Evolutionary conservation across 768 basidiomycete species (phyloP), one percentile per base, ranked within the genome.

Genomic region (Cytidiella melzeri): DNA sequence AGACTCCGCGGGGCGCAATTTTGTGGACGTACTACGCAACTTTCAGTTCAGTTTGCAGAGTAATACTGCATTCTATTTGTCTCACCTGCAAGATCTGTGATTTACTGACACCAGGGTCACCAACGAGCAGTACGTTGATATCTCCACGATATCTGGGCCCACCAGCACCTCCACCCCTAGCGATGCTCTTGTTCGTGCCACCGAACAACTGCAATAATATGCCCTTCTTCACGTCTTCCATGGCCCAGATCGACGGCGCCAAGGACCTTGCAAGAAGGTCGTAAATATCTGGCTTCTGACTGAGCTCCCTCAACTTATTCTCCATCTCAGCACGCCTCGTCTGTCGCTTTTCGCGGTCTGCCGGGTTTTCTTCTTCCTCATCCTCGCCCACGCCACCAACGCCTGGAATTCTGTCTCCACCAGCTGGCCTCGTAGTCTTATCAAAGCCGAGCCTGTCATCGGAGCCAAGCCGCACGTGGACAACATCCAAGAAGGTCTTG

Each of bases 191-290:
- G 67, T 97, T 98, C 28, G 96, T 97, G 0, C 96, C 96, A 3
- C 96, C 96, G 67, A 99, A 98, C 21, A 99, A 68, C 66, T 98
- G 95, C 26, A 99, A 70, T 51, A 99, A 64, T 46, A 98, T 96
- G 0, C 96, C 96, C 72, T 98, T 97, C 73, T 99, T 99, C 51
- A 98, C 92, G 62, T 99, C 96, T 21, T 98, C 94, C 89, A 98
- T 87, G 65, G 92, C 89, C 84, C 91, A 98, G 56, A 99, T 96
- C 27, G 84, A 88, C 13, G 96, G 96, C 1, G 94, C 95, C 48
- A 99, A 76, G 2, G 87, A 91, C 15, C 86, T 73, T 6, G 93
- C 71, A 4, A 98, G 74, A 23, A 89, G 69, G 1, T 92, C 90
- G 64, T 98, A 98, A 24, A 98, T 71, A 64, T 96, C 93, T 15